A percentile compares a stretch with the other conserved stretches of the same genome.
These are phyloP conservation scores for Apophysomyces trapeziformis DNA, from an alignment of 371 early-diverging fungal genomes.

Conservation along the genomic window DNA sequence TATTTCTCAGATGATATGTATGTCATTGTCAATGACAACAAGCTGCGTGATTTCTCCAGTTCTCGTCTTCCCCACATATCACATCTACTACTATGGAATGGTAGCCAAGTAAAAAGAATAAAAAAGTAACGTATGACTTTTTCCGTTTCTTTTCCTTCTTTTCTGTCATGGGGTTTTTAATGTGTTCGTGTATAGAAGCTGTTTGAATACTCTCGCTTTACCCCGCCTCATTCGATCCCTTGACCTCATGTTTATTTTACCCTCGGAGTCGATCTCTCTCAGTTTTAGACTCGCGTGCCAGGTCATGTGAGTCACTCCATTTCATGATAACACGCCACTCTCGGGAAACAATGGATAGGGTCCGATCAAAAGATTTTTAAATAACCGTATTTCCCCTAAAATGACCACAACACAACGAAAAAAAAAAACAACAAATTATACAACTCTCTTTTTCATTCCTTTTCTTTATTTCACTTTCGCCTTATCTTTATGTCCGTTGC, in stretches of 20 bases:
- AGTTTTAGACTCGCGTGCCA: not conserved
- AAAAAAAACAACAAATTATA: not conserved
- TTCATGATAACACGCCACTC: not conserved
- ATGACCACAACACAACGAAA: not conserved
- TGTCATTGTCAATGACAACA: too few species aligned
- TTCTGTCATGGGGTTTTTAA: not conserved
- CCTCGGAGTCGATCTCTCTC: constrained; percentile 1
- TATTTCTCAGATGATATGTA: too few species aligned
- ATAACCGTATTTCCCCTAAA: not conserved
- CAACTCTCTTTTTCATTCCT: not conserved
- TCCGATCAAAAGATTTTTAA: constrained; percentile 1
- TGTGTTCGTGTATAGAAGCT: too few species aligned
- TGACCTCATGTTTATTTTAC: not conserved
- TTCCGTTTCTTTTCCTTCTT: not conserved
- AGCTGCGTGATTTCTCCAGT: too few species aligned
- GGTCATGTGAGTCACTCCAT: not conserved
- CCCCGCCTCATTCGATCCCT: constrained; percentile 10
- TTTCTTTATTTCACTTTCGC: not conserved
- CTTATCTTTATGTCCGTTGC: not conserved
- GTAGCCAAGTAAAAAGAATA: too few species aligned
- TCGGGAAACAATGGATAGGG: not conserved
- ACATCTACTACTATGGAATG: too few species aligned
- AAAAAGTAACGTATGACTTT: too few species aligned
- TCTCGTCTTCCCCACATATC: too few species aligned
- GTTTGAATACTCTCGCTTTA: not conserved